These are phyloP conservation scores for Arabidopsis thaliana DNA, from an alignment of 345 rosid genomes.

Conservation along the genomic window TAIR10.1 NC_003076.8:4446001-4446500, in stretches of 20 bases:
- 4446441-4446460: constrained; percentile 61
- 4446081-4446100: constrained; percentile 63
- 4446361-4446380: constrained; percentile 59
- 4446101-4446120: constrained; percentile 70
- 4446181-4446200: constrained; percentile 47
- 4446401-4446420: constrained; percentile 71
- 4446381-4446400: constrained; percentile 63
- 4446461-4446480: constrained; percentile 67
- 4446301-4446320: constrained; percentile 59
- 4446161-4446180: constrained; percentile 52
- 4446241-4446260: constrained; percentile 73
- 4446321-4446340: constrained; percentile 62
- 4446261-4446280: constrained; percentile 59
- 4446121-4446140: constrained; percentile 53
- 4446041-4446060: constrained; percentile 57
- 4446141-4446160: constrained; percentile 66
- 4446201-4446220: constrained; percentile 47
- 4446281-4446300: constrained; percentile 55
- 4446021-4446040: constrained; percentile 72
- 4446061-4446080: constrained; percentile 47
- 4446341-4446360: constrained; percentile 46
- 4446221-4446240: constrained; percentile 64
- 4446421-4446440: constrained; percentile 74
- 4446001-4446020: constrained; percentile 78
- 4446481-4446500: constrained; percentile 59